Conservation (phyloP, 1,284 basidiomycete genomes). For the Ceraceosorus guamensis region DNA sequence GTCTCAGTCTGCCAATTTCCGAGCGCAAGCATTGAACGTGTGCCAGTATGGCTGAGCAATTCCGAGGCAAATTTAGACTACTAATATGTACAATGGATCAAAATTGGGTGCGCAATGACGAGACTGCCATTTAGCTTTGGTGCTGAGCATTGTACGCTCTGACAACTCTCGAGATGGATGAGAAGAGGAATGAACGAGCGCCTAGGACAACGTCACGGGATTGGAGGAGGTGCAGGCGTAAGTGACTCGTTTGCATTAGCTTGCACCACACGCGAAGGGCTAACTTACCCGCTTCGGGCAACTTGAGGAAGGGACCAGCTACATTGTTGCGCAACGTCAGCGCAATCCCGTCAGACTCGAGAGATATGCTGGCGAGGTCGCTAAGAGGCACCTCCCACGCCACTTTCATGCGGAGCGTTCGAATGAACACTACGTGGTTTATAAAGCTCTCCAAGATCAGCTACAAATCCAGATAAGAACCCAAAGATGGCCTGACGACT, state of each 20-base stretch:
- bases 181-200: slow-evolving; percentile 57
- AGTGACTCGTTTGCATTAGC: too few relatives aligned
- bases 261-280: too few relatives aligned
- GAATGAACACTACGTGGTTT: slow-evolving; percentile 75
- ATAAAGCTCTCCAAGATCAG: slow-evolving; percentile 61
- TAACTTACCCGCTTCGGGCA: slow-evolving; percentile 46
- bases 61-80: too few relatives aligned
- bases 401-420: slow-evolving; percentile 73
- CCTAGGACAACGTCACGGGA: slow-evolving; percentile 31
- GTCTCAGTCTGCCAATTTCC: too few relatives aligned
- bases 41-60: too few relatives aligned
- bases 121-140: too few relatives aligned
- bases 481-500: not conserved
- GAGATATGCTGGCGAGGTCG: slow-evolving; percentile 74
- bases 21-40: too few relatives aligned
- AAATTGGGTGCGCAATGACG: too few relatives aligned
- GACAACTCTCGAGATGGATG: slow-evolving; percentile 51
- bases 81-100: too few relatives aligned
- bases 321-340: slow-evolving; percentile 60
- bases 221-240: too few relatives aligned
- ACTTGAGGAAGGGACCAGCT: slow-evolving; percentile 55
- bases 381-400: slow-evolving; percentile 88
- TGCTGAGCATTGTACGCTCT: slow-evolving; percentile 22
- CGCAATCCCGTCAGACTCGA: slow-evolving; percentile 42
- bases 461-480: slow-evolving; percentile 1